A percentile compares a stretch with the other conserved stretches of the same genome.
Evolutionary conservation across 306 rosid genomes (phyloP).

Genomic region (Pterocarpus macrocarpus): DNA sequence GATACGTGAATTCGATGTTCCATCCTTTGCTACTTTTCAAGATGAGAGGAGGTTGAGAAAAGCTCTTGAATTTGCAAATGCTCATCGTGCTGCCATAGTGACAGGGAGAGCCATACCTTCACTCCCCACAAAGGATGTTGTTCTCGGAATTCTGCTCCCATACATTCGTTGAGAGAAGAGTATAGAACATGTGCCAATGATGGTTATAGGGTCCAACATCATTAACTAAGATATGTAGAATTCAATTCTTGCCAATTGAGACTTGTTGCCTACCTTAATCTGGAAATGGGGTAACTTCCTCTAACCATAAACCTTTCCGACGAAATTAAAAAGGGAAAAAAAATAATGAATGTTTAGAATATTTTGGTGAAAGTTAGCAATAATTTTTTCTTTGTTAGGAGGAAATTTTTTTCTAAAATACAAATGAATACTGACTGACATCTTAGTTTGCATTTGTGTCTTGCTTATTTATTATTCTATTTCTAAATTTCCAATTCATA

Average conservation of each 20-base stretch:
- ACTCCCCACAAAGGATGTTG: slow-evolving; percentile 47
- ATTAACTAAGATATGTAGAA: neutral
- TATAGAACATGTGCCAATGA: neutral
- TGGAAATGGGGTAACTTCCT: neutral
- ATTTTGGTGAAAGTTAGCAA: neutral
- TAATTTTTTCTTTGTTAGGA: neutral
- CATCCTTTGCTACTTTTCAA: slow-evolving; percentile 36
- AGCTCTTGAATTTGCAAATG: slow-evolving; percentile 56
- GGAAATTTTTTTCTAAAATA: too few species aligned
- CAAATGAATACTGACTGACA: neutral
- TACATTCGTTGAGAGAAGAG: neutral
- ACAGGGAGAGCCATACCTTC: slow-evolving; percentile 51
- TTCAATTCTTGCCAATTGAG: neutral
- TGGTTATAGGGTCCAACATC: neutral
- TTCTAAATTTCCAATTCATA: neutral
- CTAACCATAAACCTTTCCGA: neutral
- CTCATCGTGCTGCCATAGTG: slow-evolving; percentile 43
- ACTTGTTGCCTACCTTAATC: neutral
- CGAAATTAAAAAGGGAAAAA: too few species aligned
- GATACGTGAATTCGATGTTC: neutral
- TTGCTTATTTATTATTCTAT: neutral
- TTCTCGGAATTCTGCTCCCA: slow-evolving; percentile 3
- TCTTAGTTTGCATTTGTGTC: neutral
- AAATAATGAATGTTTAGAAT: neutral
- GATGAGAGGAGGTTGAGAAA: slow-evolving; percentile 51